Evolutionary conservation across 2,329 filamentous ascomycete species (phyloP).

Genomic region (Geosmithia putterillii): DNA sequence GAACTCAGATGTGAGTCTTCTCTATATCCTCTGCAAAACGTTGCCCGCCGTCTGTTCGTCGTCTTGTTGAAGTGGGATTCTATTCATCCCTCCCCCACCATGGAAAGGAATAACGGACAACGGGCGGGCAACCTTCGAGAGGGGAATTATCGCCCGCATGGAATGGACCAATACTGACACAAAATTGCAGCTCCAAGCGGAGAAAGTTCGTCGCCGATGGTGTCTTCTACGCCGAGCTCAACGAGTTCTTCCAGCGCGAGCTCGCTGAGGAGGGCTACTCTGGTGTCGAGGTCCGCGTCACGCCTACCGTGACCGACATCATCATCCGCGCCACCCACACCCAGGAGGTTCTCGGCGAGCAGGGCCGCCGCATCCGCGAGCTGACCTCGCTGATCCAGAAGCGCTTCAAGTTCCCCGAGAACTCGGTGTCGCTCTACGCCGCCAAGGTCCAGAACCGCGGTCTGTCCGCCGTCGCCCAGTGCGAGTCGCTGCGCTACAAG

Average conservation of each 20-base stretch:
- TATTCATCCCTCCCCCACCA: neutral
- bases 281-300: slow-evolving; percentile 98
- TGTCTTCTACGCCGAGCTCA: slow-evolving; percentile 99
- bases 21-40: neutral
- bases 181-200: slow-evolving; percentile 61
- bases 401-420: slow-evolving; percentile 99
- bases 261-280: slow-evolving; percentile 99
- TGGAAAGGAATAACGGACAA: neutral
- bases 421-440: slow-evolving; percentile 98
- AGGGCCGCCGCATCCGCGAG: slow-evolving; percentile 99
- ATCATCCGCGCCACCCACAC: slow-evolving; percentile 99
- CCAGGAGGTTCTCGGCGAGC: slow-evolving; percentile 99
- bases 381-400: slow-evolving; percentile 99
- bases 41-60: neutral
- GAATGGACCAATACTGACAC: neutral
- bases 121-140: neutral
- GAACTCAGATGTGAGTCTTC: slow-evolving; percentile 48
- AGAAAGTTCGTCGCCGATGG: slow-evolving; percentile 95
- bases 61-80: neutral
- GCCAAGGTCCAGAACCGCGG: slow-evolving; percentile 99
- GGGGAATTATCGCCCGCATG: neutral
- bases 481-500: slow-evolving; percentile 99
- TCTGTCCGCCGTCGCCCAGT: slow-evolving; percentile 99
- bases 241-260: slow-evolving; percentile 99
- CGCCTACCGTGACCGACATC: slow-evolving; percentile 99